Evolutionary conservation across 208 protist species (phyloP).

Genomic region (Zelonia costaricensis): DNA sequence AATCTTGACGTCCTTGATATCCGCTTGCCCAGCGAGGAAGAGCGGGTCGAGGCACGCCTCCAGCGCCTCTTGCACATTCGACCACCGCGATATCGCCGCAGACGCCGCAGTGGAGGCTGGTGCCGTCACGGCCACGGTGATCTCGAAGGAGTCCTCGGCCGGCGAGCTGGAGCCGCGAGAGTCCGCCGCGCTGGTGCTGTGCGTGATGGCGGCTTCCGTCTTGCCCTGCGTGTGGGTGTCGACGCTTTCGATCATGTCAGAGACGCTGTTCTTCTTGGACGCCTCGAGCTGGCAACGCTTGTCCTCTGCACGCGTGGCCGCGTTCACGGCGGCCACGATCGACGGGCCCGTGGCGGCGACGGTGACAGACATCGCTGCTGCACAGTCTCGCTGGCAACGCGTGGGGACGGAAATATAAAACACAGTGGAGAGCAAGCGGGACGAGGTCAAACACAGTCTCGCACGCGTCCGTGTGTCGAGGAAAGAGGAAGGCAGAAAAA

Average conservation of each 20-base stretch:
- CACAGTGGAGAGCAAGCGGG: no score
- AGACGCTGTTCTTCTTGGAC: constrained; percentile 16
- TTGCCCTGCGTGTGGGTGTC: constrained; percentile 7
- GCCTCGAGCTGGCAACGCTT: not conserved
- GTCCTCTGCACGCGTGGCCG: not conserved
- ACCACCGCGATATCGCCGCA: not conserved
- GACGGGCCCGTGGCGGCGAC: no score
- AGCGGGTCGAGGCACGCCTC: constrained; percentile 21
- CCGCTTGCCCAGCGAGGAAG: constrained; percentile 11
- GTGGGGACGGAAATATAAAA: no score
- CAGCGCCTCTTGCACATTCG: constrained; percentile 18
- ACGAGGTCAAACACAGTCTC: no score
- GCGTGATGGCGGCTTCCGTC: constrained; percentile 7
- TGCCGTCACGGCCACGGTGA: not conserved
- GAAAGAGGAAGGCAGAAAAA: no score
- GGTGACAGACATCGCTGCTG: no score
- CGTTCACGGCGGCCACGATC: not conserved
- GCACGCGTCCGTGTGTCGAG: no score
- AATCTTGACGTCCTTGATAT: constrained; percentile 16
- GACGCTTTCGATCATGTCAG: constrained; percentile 8
- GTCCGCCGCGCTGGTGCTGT: constrained; percentile 12
- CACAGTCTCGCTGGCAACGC: no score
- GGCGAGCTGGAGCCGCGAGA: constrained; percentile 16
- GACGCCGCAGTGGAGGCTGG: not conserved
- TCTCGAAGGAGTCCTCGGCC: constrained; percentile 14